Percentiles rank a stretch among this genome's conserved stretches.
phyloP scores from a whole-genome alignment of 2,329 filamentous ascomycete genomes.

The Fusarium buharicum region DNA sequence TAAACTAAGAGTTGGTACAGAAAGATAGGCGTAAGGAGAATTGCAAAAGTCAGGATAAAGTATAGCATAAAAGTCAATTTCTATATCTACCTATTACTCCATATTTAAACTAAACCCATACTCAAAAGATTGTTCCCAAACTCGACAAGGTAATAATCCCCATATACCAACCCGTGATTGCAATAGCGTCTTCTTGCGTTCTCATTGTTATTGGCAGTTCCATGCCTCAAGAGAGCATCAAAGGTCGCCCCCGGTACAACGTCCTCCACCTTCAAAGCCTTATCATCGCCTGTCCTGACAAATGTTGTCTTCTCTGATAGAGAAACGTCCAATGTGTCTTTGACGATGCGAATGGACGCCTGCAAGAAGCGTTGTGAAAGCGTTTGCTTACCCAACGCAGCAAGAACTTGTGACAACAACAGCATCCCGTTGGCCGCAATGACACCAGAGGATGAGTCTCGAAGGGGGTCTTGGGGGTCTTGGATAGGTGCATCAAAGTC shows the following conservation, averaged over 20 bases:
- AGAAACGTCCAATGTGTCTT: conserved; percentile 47
- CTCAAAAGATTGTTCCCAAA: conserved; percentile 58
- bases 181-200: conserved; percentile 44
- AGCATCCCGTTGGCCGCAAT: conserved; percentile 57
- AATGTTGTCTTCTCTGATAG: conserved; percentile 44
- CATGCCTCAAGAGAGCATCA: conserved; percentile 47
- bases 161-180: conserved; percentile 59
- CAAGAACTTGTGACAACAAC: conserved; percentile 51
- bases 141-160: conserved; percentile 60
- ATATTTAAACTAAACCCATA: conserved; percentile 43
- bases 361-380: conserved; percentile 30
- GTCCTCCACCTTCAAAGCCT: conserved; percentile 21
- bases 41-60: too few relatives aligned
- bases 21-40: too few relatives aligned
- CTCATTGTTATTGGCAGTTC: conserved; percentile 50
- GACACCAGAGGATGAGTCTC: conserved; percentile 53
- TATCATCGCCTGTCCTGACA: conserved; percentile 4
- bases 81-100: too few relatives aligned
- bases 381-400: conserved; percentile 9
- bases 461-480: conserved; percentile 36
- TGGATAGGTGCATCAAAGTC: conserved; percentile 55
- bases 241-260: conserved; percentile 24
- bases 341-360: conserved; percentile 45
- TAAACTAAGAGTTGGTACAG: too few relatives aligned
- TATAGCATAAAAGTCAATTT: background rate